These are phyloP conservation scores for Yamadazyma kitorensis DNA, from an alignment of 805 yeast genomes.

Conservation along the genomic window DNA sequence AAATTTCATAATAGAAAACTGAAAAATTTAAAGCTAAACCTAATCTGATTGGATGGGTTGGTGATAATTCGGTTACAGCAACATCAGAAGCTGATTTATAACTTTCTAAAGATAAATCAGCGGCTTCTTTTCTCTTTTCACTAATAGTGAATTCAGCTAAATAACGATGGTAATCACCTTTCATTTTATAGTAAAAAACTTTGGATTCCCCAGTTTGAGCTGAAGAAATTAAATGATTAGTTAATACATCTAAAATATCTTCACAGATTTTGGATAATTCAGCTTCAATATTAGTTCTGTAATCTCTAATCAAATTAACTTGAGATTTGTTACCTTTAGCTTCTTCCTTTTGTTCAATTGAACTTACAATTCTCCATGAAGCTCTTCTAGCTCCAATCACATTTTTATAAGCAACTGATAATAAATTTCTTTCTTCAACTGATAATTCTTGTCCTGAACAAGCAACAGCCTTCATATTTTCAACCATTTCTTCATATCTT, in stretches of 20 bases:
- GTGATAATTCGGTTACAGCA: conserved; percentile 94
- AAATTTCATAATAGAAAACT: conserved; percentile 96
- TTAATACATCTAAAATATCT: conserved; percentile 84
- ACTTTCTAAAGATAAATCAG: conserved; percentile 89
- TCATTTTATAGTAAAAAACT: conserved; percentile 98
- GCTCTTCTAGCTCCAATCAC: conserved; percentile 99
- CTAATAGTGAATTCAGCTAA: conserved; percentile 93
- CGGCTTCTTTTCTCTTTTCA: conserved; percentile 89
- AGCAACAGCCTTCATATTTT: conserved; percentile 96
- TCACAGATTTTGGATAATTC: conserved; percentile 93
- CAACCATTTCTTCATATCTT: conserved; percentile 99
- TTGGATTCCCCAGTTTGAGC: conserved; percentile 97
- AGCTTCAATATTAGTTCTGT: conserved; percentile 90
- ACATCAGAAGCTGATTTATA: conserved; percentile 95
- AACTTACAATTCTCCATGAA: conserved; percentile 97
- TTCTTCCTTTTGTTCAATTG: conserved; percentile 97
- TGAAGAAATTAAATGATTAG: conserved; percentile 85
- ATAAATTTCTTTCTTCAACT: conserved; percentile 95
- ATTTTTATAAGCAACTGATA: conserved; percentile 96
- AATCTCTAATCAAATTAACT: conserved; percentile 84
- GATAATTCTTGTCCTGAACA: conserved; percentile 92
- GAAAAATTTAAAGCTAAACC: conserved; percentile 98
- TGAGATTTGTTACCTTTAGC: conserved; percentile 92
- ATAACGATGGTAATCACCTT: conserved; percentile 99
- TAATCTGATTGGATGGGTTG: conserved; percentile 97